These are phyloP conservation scores for Arachis hypogaea DNA, from an alignment of 306 rosid genomes.

Conservation along the genomic window DNA sequence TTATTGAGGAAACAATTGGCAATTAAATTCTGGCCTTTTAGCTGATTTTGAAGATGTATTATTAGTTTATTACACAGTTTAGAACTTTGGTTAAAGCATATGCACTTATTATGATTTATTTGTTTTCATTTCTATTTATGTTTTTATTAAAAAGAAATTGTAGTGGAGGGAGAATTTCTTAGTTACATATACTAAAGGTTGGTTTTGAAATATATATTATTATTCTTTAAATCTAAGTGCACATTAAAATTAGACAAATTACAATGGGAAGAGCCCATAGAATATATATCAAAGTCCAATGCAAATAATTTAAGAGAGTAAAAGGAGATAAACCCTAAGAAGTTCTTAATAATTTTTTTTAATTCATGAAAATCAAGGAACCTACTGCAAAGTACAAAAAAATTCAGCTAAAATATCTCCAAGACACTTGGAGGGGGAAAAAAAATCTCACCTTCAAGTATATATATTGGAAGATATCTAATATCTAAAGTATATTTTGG, in stretches of 20 bases:
- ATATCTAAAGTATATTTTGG: too few relatives aligned
- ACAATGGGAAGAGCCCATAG: not conserved
- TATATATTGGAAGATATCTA: too few relatives aligned
- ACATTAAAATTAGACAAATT: not conserved
- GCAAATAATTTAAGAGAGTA: not conserved
- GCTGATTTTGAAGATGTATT: constrained; percentile 27
- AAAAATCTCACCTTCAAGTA: too few relatives aligned
- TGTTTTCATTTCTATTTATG: too few relatives aligned
- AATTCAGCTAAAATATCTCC: not conserved
- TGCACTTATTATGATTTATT: too few relatives aligned
- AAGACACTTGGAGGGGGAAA: not conserved
- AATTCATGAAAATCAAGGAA: constrained; percentile 53
- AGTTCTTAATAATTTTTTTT: constrained; percentile 32
- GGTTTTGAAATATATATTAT: too few relatives aligned
- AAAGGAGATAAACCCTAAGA: not conserved
- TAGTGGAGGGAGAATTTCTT: too few relatives aligned
- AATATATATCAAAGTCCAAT: not conserved
- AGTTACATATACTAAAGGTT: too few relatives aligned
- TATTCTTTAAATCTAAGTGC: too few relatives aligned
- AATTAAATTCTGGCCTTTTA: constrained; percentile 12
- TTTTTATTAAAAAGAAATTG: too few relatives aligned
- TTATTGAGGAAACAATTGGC: constrained; percentile 3
- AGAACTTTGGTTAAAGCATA: not conserved
- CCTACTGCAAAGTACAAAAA: constrained; percentile 37
- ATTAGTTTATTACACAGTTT: not conserved